Base-by-base conservation (phyloP, 306 rosid species). In the Gastrolobium bilobum region DNA sequence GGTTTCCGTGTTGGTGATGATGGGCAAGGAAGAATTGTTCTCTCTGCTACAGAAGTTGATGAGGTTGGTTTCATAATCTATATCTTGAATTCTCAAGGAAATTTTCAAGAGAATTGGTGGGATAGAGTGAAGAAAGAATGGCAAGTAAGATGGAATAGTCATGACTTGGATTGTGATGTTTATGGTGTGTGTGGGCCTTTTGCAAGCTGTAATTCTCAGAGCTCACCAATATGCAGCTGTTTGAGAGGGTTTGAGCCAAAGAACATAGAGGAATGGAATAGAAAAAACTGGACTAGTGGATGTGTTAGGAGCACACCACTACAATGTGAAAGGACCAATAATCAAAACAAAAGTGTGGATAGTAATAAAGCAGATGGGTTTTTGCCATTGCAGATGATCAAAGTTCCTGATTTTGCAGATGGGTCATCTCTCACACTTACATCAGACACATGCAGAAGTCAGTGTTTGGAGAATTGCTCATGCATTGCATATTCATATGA, bases 231-330 rank as follows among this genome's bases (percentile, higher is more conserved):
- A 26, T 90, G 92, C 33, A 65, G 66, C 7, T 90, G 90, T 65
- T 72, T 84, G 47, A 68, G 10, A 13, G 94, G 91, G 38, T 90
- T 80, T 60, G 68, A 34, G 10, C 83, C 89, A 1, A 84, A 59
- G 39, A 76, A 79, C 10, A 30, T 1, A 9, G 20, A 58, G 10
- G 86, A 72, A 1, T 88, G 92, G 90, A 48, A 73, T 3, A 35
- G 0, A 0, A 46, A 72, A 2, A 69, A 67, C 15, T 88, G 86
- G 87, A 75, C 74, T 2, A 53, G 44, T 30, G 84, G 80, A 10
- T 73, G 84, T 29, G 63, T 73, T 44, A 80, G 76, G 33, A 59
- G 8, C 14, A 74, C 35, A 8, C 67, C 68, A 1, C 44, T 91
- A 75, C 42, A 70, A 29, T 88, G 89, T 76, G 77, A 63, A 51